Conservation (phyloP, 129 eudicot genomes). For the Apium graveolens region DNA sequence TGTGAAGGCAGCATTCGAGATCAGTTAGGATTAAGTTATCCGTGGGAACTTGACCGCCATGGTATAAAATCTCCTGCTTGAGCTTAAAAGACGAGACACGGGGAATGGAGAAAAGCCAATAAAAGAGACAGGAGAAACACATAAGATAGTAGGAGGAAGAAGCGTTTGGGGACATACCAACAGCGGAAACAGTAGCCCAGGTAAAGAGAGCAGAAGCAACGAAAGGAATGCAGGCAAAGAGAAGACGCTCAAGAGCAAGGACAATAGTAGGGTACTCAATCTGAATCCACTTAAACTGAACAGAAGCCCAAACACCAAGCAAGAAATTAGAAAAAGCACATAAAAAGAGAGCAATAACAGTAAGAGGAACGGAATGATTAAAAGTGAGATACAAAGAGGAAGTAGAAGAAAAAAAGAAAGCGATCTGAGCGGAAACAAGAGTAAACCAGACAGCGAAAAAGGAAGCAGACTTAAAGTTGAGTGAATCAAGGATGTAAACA, state of each 20-base stretch:
- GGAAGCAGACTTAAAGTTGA: constrained; percentile 72
- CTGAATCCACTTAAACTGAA: constrained; percentile 95
- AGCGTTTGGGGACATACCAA: constrained; percentile 67
- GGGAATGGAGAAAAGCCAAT: constrained; percentile 84
- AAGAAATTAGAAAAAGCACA: constrained; percentile 65
- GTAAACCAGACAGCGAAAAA: constrained; percentile 90
- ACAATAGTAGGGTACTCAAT: constrained; percentile 82
- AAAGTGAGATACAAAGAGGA: constrained; percentile 43
- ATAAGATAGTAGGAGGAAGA: constrained; percentile 71
- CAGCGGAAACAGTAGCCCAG: constrained; percentile 85
- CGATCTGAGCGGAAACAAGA: constrained; percentile 66
- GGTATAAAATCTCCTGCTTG: constrained; percentile 62
- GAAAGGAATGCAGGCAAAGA: constrained; percentile 72
- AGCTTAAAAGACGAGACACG: constrained; percentile 66
- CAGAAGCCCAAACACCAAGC: constrained; percentile 93
- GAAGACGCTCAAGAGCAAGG: constrained; percentile 69
- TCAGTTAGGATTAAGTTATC: constrained; percentile 70
- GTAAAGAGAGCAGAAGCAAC: constrained; percentile 60
- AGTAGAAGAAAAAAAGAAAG: constrained; percentile 69
- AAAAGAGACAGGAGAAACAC: constrained; percentile 63
- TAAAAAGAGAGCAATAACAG: constrained; percentile 43
- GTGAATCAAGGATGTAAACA: constrained; percentile 81
- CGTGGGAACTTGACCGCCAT: constrained; percentile 80
- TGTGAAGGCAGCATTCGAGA: constrained; percentile 87
- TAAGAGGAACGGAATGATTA: constrained; percentile 34